A percentile compares a stretch with the other conserved stretches of the same genome.
These are phyloP conservation scores for Isabelozyma rhagii DNA, from an alignment of 805 yeast species.

Conservation along the genomic window DNA sequence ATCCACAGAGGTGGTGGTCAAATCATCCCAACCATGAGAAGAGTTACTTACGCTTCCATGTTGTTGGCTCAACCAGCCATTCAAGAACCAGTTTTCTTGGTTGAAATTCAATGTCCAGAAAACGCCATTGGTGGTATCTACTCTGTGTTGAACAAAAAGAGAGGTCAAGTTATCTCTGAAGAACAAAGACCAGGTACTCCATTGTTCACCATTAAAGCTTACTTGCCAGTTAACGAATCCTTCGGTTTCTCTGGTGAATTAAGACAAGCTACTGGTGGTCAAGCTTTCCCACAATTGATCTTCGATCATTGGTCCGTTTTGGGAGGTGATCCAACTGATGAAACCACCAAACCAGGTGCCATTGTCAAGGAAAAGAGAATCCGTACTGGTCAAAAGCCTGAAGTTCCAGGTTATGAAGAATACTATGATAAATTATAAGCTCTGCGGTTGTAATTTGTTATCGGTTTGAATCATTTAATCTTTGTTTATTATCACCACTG, in stretches of 20 bases:
- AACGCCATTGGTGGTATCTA: slow-evolving; percentile 99
- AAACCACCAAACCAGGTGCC: slow-evolving; percentile 63
- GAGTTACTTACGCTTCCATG: slow-evolving; percentile 98
- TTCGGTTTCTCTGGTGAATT: slow-evolving; percentile 99
- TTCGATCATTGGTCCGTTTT: slow-evolving; percentile 97
- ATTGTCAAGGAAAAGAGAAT: slow-evolving; percentile 67
- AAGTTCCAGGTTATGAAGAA: slow-evolving; percentile 99
- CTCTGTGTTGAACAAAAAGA: slow-evolving; percentile 98
- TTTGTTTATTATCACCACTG: neutral
- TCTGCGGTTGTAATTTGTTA: neutral
- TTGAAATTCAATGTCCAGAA: slow-evolving; percentile 99
- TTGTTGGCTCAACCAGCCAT: slow-evolving; percentile 97
- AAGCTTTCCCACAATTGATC: slow-evolving; percentile 99
- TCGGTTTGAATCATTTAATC: neutral
- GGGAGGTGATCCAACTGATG: slow-evolving; percentile 90
- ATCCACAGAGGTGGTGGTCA: slow-evolving; percentile 99
- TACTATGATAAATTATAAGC: slow-evolving; percentile 87
- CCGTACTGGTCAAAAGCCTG: slow-evolving; percentile 96
- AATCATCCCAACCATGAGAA: slow-evolving; percentile 99
- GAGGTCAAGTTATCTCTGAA: slow-evolving; percentile 99
- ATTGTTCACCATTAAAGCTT: slow-evolving; percentile 98
- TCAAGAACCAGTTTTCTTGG: slow-evolving; percentile 99
- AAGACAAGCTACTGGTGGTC: slow-evolving; percentile 99
- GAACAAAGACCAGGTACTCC: slow-evolving; percentile 99
- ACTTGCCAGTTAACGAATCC: slow-evolving; percentile 99